Evolutionary conservation across 2,329 filamentous ascomycete genomes (phyloP).

Genomic region (Fusarium stilboides): DNA sequence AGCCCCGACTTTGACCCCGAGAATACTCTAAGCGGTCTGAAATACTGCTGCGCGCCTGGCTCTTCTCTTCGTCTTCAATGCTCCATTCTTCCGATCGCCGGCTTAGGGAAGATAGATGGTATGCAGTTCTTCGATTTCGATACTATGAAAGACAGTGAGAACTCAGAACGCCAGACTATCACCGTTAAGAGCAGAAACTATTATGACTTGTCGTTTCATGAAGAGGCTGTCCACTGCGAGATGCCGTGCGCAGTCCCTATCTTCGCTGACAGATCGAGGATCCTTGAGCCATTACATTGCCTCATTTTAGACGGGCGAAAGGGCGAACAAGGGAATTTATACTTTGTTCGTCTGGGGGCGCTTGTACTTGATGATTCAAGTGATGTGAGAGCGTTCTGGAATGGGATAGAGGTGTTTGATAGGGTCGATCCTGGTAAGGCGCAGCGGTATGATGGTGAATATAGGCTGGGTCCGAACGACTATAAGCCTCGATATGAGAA

Average conservation of each 20-base stretch:
- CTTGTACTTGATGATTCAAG: slow-evolving; percentile 2
- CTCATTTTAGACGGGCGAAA: slow-evolving; percentile 1
- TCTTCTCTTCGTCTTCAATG: slow-evolving; percentile 19
- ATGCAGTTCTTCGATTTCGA: neutral
- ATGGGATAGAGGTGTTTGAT: slow-evolving; percentile 6
- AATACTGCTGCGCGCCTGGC: slow-evolving; percentile 8
- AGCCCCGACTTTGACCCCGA: neutral
- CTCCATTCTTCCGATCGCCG: slow-evolving; percentile 8
- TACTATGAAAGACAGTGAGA: neutral
- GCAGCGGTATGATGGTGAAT: neutral
- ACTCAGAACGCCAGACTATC: neutral
- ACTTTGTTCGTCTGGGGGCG: slow-evolving; percentile 8
- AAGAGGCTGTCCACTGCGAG: slow-evolving; percentile 16
- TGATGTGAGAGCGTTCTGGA: slow-evolving; percentile 9
- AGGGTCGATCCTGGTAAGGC: neutral
- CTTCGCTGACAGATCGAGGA: slow-evolving; percentile 11
- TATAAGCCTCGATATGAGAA: neutral
- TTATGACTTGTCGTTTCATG: slow-evolving; percentile 21
- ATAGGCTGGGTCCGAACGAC: neutral
- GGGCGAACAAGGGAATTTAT: neutral
- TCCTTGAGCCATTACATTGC: slow-evolving; percentile 5
- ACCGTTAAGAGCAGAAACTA: slow-evolving; percentile 7
- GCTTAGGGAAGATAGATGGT: neutral
- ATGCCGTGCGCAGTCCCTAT: slow-evolving; percentile 12
- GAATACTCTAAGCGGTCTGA: neutral